Evolutionary conservation across 2,329 filamentous ascomycete species (phyloP).

Genomic region (Aspergillus aculeatinus): DNA sequence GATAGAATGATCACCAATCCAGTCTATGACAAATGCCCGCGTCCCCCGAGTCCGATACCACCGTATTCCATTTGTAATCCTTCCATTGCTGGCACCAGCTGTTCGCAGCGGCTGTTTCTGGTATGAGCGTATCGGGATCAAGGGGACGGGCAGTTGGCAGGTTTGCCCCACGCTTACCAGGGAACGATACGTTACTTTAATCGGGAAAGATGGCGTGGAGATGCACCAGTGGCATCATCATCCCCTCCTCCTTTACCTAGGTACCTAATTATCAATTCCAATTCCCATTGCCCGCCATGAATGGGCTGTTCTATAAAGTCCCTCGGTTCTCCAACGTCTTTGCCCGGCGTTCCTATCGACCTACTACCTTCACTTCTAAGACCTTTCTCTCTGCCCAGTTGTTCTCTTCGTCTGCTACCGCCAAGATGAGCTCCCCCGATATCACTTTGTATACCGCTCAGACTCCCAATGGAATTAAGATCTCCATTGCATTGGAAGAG

Average conservation of each 20-base stretch:
- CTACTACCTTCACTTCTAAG: background rate
- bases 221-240: too few relatives aligned
- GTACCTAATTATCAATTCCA: too few relatives aligned
- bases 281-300: background rate
- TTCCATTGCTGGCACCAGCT: too few relatives aligned
- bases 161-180: too few relatives aligned
- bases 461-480: conserved; percentile 89
- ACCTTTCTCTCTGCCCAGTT: background rate
- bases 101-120: background rate
- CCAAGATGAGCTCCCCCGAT: conserved; percentile 48
- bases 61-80: background rate
- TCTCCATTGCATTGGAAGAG: conserved; percentile 83
- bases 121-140: background rate
- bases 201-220: too few relatives aligned
- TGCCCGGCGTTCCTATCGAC: background rate
- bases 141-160: background rate
- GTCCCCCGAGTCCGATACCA: background rate
- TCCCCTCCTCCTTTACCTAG: background rate
- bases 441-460: conserved; percentile 79
- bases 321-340: background rate
- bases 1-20: background rate
- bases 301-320: conserved; percentile 6
- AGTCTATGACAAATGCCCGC: background rate
- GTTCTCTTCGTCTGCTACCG: conserved; percentile 1
- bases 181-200: too few relatives aligned